phyloP scores from a whole-genome alignment of 2,329 filamentous ascomycete genomes.

The Diaporthe helianthi region DNA sequence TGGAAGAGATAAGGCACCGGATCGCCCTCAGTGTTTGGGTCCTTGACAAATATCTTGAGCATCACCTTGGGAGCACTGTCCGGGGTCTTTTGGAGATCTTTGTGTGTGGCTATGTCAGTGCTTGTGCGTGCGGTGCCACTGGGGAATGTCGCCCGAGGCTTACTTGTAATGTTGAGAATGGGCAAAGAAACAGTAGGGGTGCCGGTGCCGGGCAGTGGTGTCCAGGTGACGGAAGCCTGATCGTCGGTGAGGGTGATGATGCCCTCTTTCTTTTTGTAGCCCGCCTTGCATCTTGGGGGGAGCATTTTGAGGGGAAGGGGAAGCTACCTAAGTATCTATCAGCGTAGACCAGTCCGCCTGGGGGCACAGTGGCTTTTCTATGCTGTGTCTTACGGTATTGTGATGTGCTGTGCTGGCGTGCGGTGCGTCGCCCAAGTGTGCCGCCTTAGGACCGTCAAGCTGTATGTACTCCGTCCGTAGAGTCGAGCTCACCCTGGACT shows the following conservation, averaged over 20 bases:
- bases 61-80: conserved; percentile 89
- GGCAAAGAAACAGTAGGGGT: conserved; percentile 72
- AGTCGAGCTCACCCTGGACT: not conserved
- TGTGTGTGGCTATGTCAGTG: conserved; percentile 32
- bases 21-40: conserved; percentile 59
- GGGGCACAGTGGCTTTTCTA: not conserved
- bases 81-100: conserved; percentile 94
- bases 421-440: not conserved
- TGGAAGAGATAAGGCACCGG: conserved; percentile 82
- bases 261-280: conserved; percentile 97
- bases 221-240: conserved; percentile 80
- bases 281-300: conserved; percentile 68
- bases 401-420: not conserved
- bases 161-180: conserved; percentile 83
- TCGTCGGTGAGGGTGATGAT: conserved; percentile 78
- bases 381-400: not conserved
- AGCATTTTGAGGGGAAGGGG: conserved; percentile 55
- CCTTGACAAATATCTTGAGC: conserved; percentile 86
- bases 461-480: no score
- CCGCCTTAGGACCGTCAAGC: conserved; percentile 16
- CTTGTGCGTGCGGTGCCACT: not conserved
- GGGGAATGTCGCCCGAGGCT: conserved; percentile 41
- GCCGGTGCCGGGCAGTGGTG: conserved; percentile 68
- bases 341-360: no score
- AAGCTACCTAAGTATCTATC: no score